A percentile compares a stretch with the other conserved stretches of the same genome.
These are phyloP conservation scores for Rhododendron vialii DNA, from an alignment of 148 eudicot species.

Conservation along the genomic window DNA sequence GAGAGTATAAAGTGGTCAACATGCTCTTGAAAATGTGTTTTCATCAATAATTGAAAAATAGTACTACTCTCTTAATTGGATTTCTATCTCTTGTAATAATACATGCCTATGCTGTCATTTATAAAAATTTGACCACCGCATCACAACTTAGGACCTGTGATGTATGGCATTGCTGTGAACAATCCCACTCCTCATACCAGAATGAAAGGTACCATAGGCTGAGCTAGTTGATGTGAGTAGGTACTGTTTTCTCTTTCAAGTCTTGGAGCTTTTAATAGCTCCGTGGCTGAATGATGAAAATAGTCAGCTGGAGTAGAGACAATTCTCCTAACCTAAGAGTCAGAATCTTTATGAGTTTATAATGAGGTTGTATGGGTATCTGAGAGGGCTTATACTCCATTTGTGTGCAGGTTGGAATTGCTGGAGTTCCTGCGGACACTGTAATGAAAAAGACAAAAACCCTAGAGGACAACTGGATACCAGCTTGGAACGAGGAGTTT, in stretches of 20 bases:
- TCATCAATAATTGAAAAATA: background rate
- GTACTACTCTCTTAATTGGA: background rate
- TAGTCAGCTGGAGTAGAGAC: background rate
- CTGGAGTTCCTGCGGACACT: slow-evolving; percentile 51
- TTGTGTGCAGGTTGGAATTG: slow-evolving; percentile 43
- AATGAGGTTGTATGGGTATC: background rate
- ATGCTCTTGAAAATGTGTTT: background rate
- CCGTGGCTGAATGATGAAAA: background rate
- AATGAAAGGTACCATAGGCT: background rate
- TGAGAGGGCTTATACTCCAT: background rate
- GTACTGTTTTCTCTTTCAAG: background rate
- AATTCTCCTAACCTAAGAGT: background rate
- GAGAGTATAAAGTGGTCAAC: background rate
- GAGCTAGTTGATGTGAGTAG: background rate
- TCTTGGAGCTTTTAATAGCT: background rate
- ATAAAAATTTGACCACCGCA: background rate
- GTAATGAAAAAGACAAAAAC: slow-evolving; percentile 33
- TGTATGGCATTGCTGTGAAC: background rate
- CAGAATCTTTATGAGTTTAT: background rate
- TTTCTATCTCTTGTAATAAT: background rate
- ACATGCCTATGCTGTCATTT: background rate
- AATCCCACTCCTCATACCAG: background rate
- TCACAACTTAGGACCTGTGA: background rate
- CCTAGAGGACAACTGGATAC: slow-evolving; percentile 56
- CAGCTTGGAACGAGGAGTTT: slow-evolving; percentile 55